phyloP scores from a whole-genome alignment of 805 yeast species.

The Saccharomyces cerevisiae region DNA sequence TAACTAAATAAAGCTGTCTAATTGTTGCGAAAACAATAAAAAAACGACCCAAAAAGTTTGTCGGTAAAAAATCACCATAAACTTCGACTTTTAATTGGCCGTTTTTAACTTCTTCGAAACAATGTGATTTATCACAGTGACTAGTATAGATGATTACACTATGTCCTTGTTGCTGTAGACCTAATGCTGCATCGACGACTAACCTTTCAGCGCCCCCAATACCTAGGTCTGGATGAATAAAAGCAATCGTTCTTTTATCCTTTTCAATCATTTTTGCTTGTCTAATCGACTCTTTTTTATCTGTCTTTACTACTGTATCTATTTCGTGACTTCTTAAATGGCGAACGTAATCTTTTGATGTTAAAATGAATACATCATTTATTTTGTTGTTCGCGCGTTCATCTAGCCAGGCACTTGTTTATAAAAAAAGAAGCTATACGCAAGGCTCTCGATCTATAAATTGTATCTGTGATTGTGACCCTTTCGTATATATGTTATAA shows the following conservation, averaged over 20 bases:
- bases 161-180: constrained; percentile 61
- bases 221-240: constrained; percentile 92
- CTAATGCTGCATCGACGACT: constrained; percentile 93
- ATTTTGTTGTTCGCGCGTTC: background rate
- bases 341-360: background rate
- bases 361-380: background rate
- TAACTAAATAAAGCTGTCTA: constrained; percentile 65
- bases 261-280: background rate
- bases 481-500: background rate
- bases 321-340: background rate
- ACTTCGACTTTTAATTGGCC: constrained; percentile 57
- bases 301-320: no score
- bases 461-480: background rate
- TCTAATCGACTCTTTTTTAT: background rate
- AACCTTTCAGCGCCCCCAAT: constrained; percentile 97
- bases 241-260: constrained; percentile 52
- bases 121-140: constrained; percentile 78
- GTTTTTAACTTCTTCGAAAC: constrained; percentile 79
- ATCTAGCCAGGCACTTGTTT: background rate
- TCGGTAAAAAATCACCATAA: constrained; percentile 79
- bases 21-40: constrained; percentile 75
- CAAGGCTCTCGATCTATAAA: background rate
- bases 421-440: background rate
- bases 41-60: constrained; percentile 54
- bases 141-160: constrained; percentile 71